Conservation (phyloP, 768 basidiomycete genomes). For the Lactarius sp. region DNA sequence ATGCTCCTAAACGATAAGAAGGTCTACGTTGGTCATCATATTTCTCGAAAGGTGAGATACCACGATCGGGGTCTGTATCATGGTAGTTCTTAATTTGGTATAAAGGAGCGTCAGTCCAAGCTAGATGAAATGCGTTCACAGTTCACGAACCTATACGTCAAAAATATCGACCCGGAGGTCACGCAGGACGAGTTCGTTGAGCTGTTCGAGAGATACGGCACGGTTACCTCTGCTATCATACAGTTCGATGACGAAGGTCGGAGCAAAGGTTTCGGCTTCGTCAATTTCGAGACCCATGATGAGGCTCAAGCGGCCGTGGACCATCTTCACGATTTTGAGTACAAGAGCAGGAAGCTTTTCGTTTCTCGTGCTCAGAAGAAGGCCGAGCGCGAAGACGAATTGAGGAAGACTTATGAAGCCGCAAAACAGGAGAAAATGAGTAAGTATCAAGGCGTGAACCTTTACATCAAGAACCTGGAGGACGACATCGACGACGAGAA, state of each 20-base stretch:
- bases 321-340: conserved; percentile 77
- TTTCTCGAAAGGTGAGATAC: conserved; percentile 79
- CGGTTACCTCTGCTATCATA: conserved; percentile 84
- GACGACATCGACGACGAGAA: conserved; percentile 98
- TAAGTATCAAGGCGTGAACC: conserved; percentile 98
- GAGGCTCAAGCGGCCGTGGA: conserved; percentile 90
- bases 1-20: conserved; percentile 99
- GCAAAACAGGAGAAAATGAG: conserved; percentile 95
- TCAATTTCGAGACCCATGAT: conserved; percentile 93
- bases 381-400: conserved; percentile 94
- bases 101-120: conserved; percentile 93
- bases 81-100: neutral
- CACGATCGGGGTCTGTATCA: neutral
- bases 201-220: conserved; percentile 73
- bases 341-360: conserved; percentile 85
- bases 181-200: conserved; percentile 81
- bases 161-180: conserved; percentile 87
- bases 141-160: conserved; percentile 98
- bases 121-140: conserved; percentile 96
- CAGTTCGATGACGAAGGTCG: conserved; percentile 82
- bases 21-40: conserved; percentile 96
- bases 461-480: conserved; percentile 99
- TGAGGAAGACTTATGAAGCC: conserved; percentile 89
- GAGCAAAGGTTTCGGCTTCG: conserved; percentile 97
- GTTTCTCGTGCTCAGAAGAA: conserved; percentile 98